These are phyloP conservation scores for Diaporthe citriasiana DNA, from an alignment of 2,329 filamentous ascomycete species.

Conservation along the genomic window DNA sequence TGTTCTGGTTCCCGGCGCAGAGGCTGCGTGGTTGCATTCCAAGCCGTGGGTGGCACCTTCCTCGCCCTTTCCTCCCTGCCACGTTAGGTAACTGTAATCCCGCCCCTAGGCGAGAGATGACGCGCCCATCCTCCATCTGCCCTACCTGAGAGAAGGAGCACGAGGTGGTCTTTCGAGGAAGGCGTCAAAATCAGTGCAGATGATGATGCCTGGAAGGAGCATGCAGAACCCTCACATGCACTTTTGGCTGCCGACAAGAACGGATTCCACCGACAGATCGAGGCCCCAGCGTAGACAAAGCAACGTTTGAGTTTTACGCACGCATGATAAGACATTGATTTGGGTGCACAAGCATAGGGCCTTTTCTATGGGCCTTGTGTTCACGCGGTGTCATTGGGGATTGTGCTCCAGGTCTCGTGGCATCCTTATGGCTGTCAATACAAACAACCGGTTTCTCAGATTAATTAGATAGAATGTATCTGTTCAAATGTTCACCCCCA, in stretches of 20 bases:
- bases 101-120: neutral
- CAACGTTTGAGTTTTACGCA: conserved; percentile 7
- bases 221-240: conserved; percentile 15
- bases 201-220: conserved; percentile 30
- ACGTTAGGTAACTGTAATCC: neutral
- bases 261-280: neutral
- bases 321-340: neutral
- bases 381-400: conserved; percentile 30
- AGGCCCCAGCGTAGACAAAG: neutral
- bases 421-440: neutral
- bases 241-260: neutral
- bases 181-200: conserved; percentile 1
- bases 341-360: neutral
- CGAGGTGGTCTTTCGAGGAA: neutral
- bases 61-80: conserved; percentile 19
- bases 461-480: neutral
- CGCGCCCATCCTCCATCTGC: conserved; percentile 7
- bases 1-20: neutral
- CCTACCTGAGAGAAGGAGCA: neutral
- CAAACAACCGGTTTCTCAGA: neutral
- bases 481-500: neutral
- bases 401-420: conserved; percentile 16
- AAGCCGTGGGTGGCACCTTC: conserved; percentile 40
- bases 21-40: conserved; percentile 37
- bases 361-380: neutral